Evolutionary conservation across 192 early-diverging fungal species (phyloP).

Genomic region (Rhizophlyctis rosea): DNA sequence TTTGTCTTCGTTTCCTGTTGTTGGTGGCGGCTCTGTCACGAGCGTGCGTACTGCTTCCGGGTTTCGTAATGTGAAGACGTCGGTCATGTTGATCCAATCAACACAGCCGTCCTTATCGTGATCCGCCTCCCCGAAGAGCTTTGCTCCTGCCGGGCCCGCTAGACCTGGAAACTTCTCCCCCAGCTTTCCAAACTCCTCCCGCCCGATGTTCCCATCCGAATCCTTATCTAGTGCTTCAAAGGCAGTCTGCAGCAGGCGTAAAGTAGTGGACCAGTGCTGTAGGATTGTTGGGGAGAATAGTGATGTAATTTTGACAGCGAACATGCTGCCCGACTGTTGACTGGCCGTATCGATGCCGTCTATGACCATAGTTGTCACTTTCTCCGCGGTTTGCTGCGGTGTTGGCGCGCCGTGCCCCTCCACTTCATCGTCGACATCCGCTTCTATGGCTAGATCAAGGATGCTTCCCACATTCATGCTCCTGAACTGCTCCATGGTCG

Average conservation of each 20-base stretch:
- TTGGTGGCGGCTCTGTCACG: conserved; percentile 31
- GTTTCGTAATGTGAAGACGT: conserved; percentile 64
- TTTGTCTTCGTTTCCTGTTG: conserved; percentile 63
- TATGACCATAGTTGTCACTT: conserved; percentile 63
- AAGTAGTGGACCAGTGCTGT: conserved; percentile 61
- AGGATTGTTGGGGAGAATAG: conserved; percentile 73
- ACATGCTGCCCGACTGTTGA: conserved; percentile 66
- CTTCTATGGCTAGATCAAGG: conserved; percentile 82
- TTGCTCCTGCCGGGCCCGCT: conserved; percentile 3
- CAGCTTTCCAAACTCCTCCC: conserved; percentile 24
- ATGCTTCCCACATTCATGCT: conserved; percentile 72
- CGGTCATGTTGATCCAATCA: conserved; percentile 65
- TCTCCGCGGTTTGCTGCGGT: conserved; percentile 47
- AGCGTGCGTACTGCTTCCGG: conserved; percentile 41
- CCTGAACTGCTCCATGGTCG: conserved; percentile 70
- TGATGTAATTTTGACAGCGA: conserved; percentile 87
- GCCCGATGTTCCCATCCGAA: conserved; percentile 18
- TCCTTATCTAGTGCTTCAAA: conserved; percentile 43
- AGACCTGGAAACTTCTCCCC: conserved; percentile 24
- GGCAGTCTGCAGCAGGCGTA: conserved; percentile 41
- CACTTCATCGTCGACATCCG: conserved; percentile 40
- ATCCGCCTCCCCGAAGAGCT: conserved; percentile 44
- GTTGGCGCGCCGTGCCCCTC: conserved; percentile 22
- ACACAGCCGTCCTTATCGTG: conserved; percentile 51
- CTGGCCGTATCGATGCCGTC: conserved; percentile 71